Conservation (phyloP, 1,284 basidiomycete species). For the Papiliotrema laurentii region DNA sequence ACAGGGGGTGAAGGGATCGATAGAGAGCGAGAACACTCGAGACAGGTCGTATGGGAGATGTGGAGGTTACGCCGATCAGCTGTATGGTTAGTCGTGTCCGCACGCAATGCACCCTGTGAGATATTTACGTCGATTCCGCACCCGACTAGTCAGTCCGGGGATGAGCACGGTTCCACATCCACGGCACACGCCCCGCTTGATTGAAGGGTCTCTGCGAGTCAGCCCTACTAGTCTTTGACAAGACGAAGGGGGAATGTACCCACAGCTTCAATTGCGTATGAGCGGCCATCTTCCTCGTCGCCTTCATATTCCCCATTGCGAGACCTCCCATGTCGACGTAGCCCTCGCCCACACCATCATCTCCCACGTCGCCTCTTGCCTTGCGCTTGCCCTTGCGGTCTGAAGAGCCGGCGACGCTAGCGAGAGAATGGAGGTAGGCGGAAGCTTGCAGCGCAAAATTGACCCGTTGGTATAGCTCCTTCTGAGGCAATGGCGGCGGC, state of each 20-base stretch:
- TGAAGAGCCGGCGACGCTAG: not conserved
- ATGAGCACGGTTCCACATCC: conserved; percentile 36
- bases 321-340: conserved; percentile 8
- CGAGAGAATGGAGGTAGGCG: conserved; percentile 26
- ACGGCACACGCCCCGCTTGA: conserved; percentile 35
- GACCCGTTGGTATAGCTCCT: conserved; percentile 39
- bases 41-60: conserved; percentile 25
- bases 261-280: conserved; percentile 43
- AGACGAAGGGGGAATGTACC: conserved; percentile 4
- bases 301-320: conserved; percentile 25
- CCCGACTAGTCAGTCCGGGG: conserved; percentile 34
- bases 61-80: conserved; percentile 22
- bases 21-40: conserved; percentile 23
- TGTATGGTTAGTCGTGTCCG: conserved; percentile 6
- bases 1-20: conserved; percentile 8
- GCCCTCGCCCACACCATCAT: conserved; percentile 5
- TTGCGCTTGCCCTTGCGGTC: conserved; percentile 20
- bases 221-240: not conserved
- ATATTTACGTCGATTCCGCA: conserved; percentile 35
- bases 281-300: conserved; percentile 29
- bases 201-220: conserved; percentile 31
- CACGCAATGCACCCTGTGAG: not conserved
- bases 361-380: conserved; percentile 5
- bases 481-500: conserved; percentile 24
- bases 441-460: conserved; percentile 41